phyloP scores from a whole-genome alignment of 768 basidiomycete species.

The Ephemerocybe angulata region DNA sequence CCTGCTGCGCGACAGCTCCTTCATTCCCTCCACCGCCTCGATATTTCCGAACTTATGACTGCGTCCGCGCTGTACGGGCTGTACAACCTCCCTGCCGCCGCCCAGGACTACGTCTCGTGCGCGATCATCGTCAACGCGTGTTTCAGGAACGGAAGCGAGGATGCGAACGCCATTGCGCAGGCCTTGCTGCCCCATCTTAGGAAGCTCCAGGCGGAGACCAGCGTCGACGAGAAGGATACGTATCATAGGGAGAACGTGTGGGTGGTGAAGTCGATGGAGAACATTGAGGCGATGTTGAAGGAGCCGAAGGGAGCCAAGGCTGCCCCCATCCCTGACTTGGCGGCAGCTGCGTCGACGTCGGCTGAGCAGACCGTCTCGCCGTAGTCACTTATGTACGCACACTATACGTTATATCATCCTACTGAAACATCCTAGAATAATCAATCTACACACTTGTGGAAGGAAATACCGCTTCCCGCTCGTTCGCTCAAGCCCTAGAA shows the following conservation, averaged over 20 bases:
- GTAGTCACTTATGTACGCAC: too few relatives aligned
- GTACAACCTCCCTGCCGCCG: conserved; percentile 51
- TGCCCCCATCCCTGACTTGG: not conserved
- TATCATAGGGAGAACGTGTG: conserved; percentile 10
- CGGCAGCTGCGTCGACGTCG: not conserved
- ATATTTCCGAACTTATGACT: conserved; percentile 46
- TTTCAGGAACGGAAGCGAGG: conserved; percentile 40
- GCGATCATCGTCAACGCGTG: conserved; percentile 57
- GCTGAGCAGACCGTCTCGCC: not conserved
- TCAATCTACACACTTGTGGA: too few relatives aligned
- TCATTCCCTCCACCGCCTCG: conserved; percentile 49
- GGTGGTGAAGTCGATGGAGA: not conserved
- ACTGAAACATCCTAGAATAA: too few relatives aligned
- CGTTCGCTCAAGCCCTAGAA: too few relatives aligned
- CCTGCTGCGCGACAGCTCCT: conserved; percentile 53
- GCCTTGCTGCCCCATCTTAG: conserved; percentile 40
- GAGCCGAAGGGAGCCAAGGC: conserved; percentile 2
- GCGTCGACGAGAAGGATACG: not conserved
- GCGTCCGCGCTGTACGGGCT: conserved; percentile 51
- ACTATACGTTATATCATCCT: too few relatives aligned
- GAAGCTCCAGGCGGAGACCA: not conserved
- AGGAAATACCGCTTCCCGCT: too few relatives aligned
- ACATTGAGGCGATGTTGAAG: conserved; percentile 22
- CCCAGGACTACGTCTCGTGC: conserved; percentile 53
- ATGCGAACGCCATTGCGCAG: conserved; percentile 37